These are phyloP conservation scores for Lentinula novae-zelandiae DNA, from an alignment of 1,284 basidiomycete species.

Conservation along the genomic window DNA sequence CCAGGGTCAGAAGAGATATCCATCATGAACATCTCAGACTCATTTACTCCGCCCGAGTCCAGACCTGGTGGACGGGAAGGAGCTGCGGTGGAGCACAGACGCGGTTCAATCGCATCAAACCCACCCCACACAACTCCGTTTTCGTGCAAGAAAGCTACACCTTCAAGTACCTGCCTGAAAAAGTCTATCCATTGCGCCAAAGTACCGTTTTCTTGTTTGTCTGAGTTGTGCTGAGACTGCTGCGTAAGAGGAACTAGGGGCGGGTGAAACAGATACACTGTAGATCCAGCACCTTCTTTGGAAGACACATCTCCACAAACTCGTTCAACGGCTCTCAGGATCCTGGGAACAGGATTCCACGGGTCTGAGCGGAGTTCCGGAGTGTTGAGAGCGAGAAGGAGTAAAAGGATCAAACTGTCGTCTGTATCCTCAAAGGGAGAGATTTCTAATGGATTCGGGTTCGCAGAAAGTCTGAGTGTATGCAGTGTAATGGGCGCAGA, in stretches of 20 bases:
- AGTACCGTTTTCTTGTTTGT: constrained; percentile 16
- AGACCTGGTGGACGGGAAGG: constrained; percentile 1
- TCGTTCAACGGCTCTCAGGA: constrained; percentile 39
- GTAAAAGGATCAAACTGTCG: constrained; percentile 31
- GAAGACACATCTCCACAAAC: constrained; percentile 18
- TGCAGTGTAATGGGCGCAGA: constrained; percentile 7
- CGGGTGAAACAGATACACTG: constrained; percentile 25
- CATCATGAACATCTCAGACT: constrained; percentile 33
- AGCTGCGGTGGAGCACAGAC: neutral
- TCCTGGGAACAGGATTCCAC: constrained; percentile 48
- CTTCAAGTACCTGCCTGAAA: constrained; percentile 46
- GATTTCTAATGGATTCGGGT: constrained; percentile 24
- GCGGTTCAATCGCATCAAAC: neutral
- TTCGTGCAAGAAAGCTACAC: constrained; percentile 49
- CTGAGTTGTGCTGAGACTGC: neutral
- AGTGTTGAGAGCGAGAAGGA: constrained; percentile 41
- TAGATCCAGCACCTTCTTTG: neutral
- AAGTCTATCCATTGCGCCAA: constrained; percentile 47
- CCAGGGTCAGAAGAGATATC: constrained; percentile 32
- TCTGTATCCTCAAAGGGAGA: constrained; percentile 16
- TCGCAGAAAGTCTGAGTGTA: constrained; percentile 7
- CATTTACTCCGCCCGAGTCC: neutral
- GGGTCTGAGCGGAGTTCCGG: constrained; percentile 40
- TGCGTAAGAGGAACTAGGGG: constrained; percentile 36
- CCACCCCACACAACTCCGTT: constrained; percentile 31